phyloP scores from a whole-genome alignment of 169 alveolate species.

The Theileria luwenshuni region DNA sequence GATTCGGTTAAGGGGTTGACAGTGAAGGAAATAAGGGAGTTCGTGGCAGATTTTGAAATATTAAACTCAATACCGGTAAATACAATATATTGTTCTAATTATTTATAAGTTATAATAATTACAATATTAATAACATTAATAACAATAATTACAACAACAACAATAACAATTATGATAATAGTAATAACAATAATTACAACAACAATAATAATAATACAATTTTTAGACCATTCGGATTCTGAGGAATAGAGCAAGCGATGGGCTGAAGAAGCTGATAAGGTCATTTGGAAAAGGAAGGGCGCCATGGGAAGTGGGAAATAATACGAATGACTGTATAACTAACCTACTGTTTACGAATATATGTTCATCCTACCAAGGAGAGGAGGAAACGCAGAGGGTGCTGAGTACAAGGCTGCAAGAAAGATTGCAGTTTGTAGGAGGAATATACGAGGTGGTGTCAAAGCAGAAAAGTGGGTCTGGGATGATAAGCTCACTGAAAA shows the following conservation, averaged over 20 bases:
- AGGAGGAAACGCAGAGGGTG: neutral
- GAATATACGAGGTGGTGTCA: constrained; percentile 61
- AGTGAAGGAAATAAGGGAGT: constrained; percentile 35
- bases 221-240: constrained; percentile 31
- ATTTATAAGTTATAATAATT: too few relatives aligned
- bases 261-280: constrained; percentile 43
- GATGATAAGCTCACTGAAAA: constrained; percentile 48
- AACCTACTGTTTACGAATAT: constrained; percentile 56
- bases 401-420: constrained; percentile 39
- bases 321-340: constrained; percentile 44
- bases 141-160: too few relatives aligned
- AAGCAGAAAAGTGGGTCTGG: constrained; percentile 44
- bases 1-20: neutral
- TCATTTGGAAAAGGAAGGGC: constrained; percentile 24
- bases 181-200: neutral
- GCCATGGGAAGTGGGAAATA: constrained; percentile 22
- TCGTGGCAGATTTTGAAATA: constrained; percentile 60
- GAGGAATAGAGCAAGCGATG: constrained; percentile 49
- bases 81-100: too few relatives aligned
- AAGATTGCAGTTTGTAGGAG: constrained; percentile 53
- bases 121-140: too few relatives aligned
- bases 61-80: constrained; percentile 54
- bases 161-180: too few relatives aligned
- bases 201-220: neutral
- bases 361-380: constrained; percentile 31